Percentiles rank a stretch among this genome's conserved stretches.
phyloP scores from a whole-genome alignment of 2,329 filamentous ascomycete genomes.

The Pseudodiploospora longispora region DNA sequence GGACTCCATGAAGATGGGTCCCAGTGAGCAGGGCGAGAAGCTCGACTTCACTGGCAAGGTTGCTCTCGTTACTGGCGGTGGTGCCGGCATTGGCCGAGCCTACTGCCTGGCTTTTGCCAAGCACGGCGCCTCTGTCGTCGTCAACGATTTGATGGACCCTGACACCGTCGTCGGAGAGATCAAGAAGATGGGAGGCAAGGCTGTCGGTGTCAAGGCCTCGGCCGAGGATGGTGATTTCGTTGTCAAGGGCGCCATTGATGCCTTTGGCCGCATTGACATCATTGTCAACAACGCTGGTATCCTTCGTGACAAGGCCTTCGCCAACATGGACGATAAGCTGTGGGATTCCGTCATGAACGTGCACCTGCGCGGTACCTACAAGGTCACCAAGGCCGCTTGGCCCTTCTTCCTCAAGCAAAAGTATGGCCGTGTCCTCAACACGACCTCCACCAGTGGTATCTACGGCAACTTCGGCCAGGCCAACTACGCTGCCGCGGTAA shows the following conservation, averaged over 20 bases:
- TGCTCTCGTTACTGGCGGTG: constrained; percentile 78
- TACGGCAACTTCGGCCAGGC: constrained; percentile 99
- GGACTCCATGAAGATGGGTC: constrained; percentile 68
- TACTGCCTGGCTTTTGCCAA: constrained; percentile 86
- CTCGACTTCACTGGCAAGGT: constrained; percentile 79
- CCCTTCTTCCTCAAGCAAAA: constrained; percentile 97
- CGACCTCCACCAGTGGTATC: constrained; percentile 91
- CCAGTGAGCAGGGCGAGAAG: constrained; percentile 64
- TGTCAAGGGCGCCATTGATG: constrained; percentile 87
- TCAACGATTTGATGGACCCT: constrained; percentile 93
- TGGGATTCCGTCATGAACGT: constrained; percentile 92
- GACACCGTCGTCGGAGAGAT: constrained; percentile 90
- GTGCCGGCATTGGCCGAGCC: constrained; percentile 82
- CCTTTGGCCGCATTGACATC: constrained; percentile 88
- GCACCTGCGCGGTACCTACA: constrained; percentile 90
- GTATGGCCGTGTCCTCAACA: constrained; percentile 95
- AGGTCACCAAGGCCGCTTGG: constrained; percentile 95
- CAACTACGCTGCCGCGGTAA: constrained; percentile 86
- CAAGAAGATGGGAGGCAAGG: constrained; percentile 78
- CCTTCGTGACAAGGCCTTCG: constrained; percentile 93
- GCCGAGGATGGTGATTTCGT: constrained; percentile 88
- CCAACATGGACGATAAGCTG: constrained; percentile 90
- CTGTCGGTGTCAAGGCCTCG: constrained; percentile 85
- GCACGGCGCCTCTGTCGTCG: constrained; percentile 74
- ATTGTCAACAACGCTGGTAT: constrained; percentile 98